phyloP scores from a whole-genome alignment of 2,329 filamentous ascomycete genomes.

The Clathrospora elynae region DNA sequence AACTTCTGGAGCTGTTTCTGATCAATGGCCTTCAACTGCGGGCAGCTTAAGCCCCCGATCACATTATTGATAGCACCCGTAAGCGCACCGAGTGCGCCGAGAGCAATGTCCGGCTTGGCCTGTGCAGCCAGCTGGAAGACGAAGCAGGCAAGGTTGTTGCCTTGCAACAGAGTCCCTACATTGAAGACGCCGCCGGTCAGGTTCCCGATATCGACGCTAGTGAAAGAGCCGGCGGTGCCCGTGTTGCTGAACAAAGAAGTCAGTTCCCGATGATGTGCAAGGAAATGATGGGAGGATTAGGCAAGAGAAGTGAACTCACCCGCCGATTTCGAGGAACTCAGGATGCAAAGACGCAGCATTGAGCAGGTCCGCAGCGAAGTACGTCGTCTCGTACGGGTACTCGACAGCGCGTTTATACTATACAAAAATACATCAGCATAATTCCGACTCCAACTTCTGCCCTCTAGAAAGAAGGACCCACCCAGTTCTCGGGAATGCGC shows the following conservation, averaged over 20 bases:
- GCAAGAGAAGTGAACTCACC: constrained; percentile 5
- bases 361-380: constrained; percentile 27
- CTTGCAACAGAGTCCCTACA: constrained; percentile 16
- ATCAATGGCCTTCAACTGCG: constrained; percentile 23
- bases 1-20: constrained; percentile 21
- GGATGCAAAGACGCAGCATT: constrained; percentile 28
- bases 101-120: constrained; percentile 29
- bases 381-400: constrained; percentile 28
- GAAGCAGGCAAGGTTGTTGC: constrained; percentile 27
- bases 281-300: neutral
- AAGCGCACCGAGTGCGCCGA: constrained; percentile 19
- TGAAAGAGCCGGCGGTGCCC: constrained; percentile 30
- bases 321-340: constrained; percentile 30
- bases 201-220: constrained; percentile 23
- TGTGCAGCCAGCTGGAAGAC: constrained; percentile 25
- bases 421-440: neutral
- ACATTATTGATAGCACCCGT: constrained; percentile 20
- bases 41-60: constrained; percentile 23
- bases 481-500: constrained; percentile 30
- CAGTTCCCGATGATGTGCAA: neutral
- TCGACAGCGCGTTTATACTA: constrained; percentile 28
- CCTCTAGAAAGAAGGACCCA: neutral
- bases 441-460: neutral
- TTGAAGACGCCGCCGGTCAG: constrained; percentile 28
- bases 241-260: constrained; percentile 19